phyloP scores from a whole-genome alignment of 805 yeast genomes.

The Metschnikowia picachoensis region DNA sequence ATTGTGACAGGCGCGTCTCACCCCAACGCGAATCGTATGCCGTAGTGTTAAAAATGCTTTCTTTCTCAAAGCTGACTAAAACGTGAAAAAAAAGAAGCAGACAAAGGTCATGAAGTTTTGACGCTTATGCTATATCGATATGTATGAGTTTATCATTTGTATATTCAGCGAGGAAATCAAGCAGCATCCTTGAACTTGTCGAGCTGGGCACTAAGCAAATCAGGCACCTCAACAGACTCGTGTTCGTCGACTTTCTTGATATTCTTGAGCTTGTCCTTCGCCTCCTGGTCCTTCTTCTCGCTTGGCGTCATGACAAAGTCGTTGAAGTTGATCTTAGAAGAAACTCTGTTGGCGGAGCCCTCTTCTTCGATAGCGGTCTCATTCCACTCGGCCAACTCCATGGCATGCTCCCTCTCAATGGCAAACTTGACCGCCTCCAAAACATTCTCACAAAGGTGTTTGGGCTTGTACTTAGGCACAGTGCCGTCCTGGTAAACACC shows the following conservation, averaged over 20 bases:
- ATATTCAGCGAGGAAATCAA: background rate
- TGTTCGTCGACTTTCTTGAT: conserved; percentile 29
- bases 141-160: background rate
- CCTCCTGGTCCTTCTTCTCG: conserved; percentile 24
- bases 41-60: too few species aligned
- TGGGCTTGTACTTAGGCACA: conserved; percentile 74
- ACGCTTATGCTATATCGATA: too few species aligned
- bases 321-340: conserved; percentile 38
- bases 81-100: too few species aligned
- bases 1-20: too few species aligned
- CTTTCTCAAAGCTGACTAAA: too few species aligned
- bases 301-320: conserved; percentile 45
- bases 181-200: conserved; percentile 32
- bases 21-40: too few species aligned
- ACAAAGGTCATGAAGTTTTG: too few species aligned
- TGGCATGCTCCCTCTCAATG: conserved; percentile 72
- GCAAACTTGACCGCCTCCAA: conserved; percentile 81
- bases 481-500: conserved; percentile 85
- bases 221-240: conserved; percentile 50
- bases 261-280: conserved; percentile 11
- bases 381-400: conserved; percentile 75
- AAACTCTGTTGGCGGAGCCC: conserved; percentile 20
- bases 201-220: conserved; percentile 41
- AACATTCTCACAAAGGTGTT: conserved; percentile 67
- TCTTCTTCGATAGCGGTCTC: conserved; percentile 36